phyloP scores from a whole-genome alignment of 768 basidiomycete genomes.

The Trametopsis cervina region DNA sequence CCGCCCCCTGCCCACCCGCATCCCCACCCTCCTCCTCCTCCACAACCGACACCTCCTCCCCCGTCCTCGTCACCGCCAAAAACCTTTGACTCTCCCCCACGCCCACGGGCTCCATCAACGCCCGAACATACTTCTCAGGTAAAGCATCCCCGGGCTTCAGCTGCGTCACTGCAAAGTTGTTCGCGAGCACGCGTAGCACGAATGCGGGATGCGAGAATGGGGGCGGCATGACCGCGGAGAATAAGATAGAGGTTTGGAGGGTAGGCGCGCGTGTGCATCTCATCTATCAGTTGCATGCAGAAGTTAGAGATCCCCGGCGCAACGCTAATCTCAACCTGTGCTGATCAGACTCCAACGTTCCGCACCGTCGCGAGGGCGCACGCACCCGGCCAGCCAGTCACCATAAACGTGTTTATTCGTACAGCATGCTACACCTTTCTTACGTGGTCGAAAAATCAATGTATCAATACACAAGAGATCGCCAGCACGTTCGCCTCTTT shows the following conservation, averaged over 20 bases:
- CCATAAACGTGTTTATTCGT: too few relatives aligned
- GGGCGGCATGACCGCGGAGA: constrained; percentile 20
- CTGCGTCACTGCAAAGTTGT: constrained; percentile 41
- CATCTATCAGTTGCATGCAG: background rate
- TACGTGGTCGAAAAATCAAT: too few relatives aligned
- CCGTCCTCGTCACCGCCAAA: constrained; percentile 51
- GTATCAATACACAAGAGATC: background rate
- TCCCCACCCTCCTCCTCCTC: constrained; percentile 23
- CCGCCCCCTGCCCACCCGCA: constrained; percentile 22
- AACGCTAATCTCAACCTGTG: background rate
- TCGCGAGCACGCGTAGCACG: constrained; percentile 37
- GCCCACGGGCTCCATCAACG: background rate
- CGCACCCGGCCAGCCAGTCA: too few relatives aligned
- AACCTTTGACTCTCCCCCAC: constrained; percentile 17
- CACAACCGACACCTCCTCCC: constrained; percentile 58
- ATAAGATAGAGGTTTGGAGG: too few relatives aligned
- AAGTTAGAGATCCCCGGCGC: background rate
- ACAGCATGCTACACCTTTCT: too few relatives aligned
- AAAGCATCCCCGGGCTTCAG: constrained; percentile 25
- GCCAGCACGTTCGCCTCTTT: background rate
- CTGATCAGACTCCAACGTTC: too few relatives aligned
- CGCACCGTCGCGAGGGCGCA: too few relatives aligned
- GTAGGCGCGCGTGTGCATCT: background rate
- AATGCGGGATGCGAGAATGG: constrained; percentile 40
- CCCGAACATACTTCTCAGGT: background rate